A percentile compares a stretch with the other conserved stretches of the same genome.
These are phyloP conservation scores for Nidularia sp. DNA, from an alignment of 768 basidiomycete species.

Conservation along the genomic window DNA sequence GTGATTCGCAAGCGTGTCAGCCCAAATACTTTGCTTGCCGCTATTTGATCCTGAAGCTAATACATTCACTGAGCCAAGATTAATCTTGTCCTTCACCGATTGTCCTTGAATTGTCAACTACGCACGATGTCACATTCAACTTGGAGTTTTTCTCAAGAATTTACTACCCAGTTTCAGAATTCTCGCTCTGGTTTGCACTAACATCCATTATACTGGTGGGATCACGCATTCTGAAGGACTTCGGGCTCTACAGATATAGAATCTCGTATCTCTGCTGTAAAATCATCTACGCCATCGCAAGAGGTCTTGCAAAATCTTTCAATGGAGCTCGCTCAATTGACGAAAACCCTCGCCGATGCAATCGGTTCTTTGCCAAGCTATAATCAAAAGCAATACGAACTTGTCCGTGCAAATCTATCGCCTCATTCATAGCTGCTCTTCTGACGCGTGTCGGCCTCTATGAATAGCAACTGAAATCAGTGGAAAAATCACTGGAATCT, in stretches of 20 bases:
- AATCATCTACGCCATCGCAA: constrained; percentile 19
- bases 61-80: no score
- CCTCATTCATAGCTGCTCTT: not conserved
- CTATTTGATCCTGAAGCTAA: no score
- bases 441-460: not conserved
- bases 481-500: constrained; percentile 54
- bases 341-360: constrained; percentile 62
- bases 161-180: constrained; percentile 46
- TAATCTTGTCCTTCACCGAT: no score
- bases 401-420: constrained; percentile 35
- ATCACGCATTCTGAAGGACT: constrained; percentile 9
- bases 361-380: constrained; percentile 64
- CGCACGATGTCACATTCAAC: constrained; percentile 21
- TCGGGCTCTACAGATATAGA: constrained; percentile 37
- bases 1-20: no score
- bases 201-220: constrained; percentile 5
- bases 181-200: constrained; percentile 44
- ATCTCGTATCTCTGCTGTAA: constrained; percentile 38
- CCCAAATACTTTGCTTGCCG: no score
- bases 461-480: constrained; percentile 57
- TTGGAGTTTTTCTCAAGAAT: constrained; percentile 47
- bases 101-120: no score
- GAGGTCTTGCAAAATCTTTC: constrained; percentile 41
- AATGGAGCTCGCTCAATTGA: constrained; percentile 49
- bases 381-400: constrained; percentile 70